Conservation (phyloP, 768 basidiomycete genomes). For the Xerocomellus intermedius region DNA sequence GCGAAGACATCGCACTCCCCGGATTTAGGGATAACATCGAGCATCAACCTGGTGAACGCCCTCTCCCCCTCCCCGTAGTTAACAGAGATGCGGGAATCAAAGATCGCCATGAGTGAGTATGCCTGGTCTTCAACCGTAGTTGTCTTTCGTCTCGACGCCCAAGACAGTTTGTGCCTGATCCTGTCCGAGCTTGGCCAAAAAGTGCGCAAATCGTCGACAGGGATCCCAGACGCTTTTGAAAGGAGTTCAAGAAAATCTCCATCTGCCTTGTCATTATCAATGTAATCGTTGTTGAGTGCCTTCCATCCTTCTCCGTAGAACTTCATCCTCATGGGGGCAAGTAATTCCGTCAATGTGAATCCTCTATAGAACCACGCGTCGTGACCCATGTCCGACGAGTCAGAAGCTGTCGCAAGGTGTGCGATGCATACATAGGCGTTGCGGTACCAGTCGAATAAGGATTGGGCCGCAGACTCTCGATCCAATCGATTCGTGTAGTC, state of each 20-base stretch:
- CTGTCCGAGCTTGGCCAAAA: conserved; percentile 21
- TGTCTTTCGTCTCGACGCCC: conserved; percentile 19
- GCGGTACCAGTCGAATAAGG: conserved; percentile 19
- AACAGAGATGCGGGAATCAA: conserved; percentile 11
- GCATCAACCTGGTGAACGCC: conserved; percentile 22
- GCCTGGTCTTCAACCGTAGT: conserved; percentile 13
- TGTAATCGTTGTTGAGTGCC: conserved; percentile 11
- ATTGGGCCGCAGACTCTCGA: neutral
- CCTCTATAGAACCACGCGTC: conserved; percentile 19
- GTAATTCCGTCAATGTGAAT: conserved; percentile 17
- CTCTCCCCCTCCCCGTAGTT: conserved; percentile 12
- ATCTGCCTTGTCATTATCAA: conserved; percentile 27
- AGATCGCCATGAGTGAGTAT: conserved; percentile 21
- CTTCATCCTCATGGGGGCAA: conserved; percentile 20
- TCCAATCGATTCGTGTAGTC: neutral
- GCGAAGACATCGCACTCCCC: conserved; percentile 23
- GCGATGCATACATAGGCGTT: conserved; percentile 22
- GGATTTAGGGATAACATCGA: conserved; percentile 11
- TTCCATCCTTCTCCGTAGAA: conserved; percentile 22
- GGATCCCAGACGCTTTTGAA: conserved; percentile 13
- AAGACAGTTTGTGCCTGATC: conserved; percentile 16
- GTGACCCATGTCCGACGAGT: conserved; percentile 2
- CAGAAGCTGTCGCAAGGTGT: conserved; percentile 7
- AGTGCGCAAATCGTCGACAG: conserved; percentile 12
- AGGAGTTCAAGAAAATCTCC: conserved; percentile 8